These are phyloP conservation scores for Halophytophthora batemanensis DNA, from an alignment of 352 stramenopile genomes.

Conservation along the genomic window DNA sequence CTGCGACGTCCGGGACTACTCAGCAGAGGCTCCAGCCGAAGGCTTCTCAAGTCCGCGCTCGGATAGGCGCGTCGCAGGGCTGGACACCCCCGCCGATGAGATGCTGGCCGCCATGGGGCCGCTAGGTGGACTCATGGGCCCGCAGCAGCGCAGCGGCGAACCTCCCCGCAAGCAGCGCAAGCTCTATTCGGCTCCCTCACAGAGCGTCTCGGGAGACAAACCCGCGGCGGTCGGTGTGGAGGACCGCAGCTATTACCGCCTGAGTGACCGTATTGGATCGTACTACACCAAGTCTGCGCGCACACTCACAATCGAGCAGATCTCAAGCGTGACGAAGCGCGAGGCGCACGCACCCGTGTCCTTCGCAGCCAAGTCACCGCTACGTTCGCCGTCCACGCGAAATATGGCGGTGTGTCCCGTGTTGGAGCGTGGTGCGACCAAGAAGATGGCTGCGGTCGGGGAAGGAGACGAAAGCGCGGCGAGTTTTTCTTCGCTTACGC, in stretches of 20 bases:
- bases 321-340: conserved; percentile 60
- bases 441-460: conserved; percentile 4
- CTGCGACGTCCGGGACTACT: conserved; percentile 57
- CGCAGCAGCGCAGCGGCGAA: conserved; percentile 16
- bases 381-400: conserved; percentile 40
- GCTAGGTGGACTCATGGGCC: conserved; percentile 60
- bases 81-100: conserved; percentile 34
- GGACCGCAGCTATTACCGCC: conserved; percentile 69
- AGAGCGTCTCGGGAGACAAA: conserved; percentile 9
- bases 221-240: conserved; percentile 23
- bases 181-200: conserved; percentile 17
- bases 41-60: conserved; percentile 22
- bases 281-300: conserved; percentile 72
- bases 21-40: conserved; percentile 12
- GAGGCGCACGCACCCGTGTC: conserved; percentile 47
- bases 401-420: conserved; percentile 48
- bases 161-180: conserved; percentile 31
- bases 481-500: conserved; percentile 1
- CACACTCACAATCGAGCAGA: conserved; percentile 62
- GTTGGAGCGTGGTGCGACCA: conserved; percentile 35
- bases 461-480: conserved; percentile 2
- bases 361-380: conserved; percentile 24
- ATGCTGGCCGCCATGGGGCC: conserved; percentile 71
- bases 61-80: conserved; percentile 21
- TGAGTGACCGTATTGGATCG: conserved; percentile 78